These are phyloP conservation scores for Kluyveromyces sp. DNA, from an alignment of 1,139 yeast species.

Conservation along the genomic window DNA sequence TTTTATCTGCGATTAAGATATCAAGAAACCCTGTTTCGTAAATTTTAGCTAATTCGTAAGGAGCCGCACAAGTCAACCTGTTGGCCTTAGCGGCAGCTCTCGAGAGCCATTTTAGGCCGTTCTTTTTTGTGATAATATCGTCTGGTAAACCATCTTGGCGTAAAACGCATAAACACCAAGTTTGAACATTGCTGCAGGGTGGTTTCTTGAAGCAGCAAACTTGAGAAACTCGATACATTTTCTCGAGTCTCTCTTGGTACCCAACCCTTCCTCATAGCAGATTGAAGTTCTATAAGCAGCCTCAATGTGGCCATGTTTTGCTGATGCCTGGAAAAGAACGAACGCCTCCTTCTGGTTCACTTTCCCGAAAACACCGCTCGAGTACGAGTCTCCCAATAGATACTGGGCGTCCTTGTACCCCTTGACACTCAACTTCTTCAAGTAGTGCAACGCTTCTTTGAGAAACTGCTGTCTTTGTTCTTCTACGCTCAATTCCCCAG, in stretches of 20 bases:
- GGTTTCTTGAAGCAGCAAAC: slow-evolving; percentile 85
- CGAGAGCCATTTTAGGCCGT: slow-evolving; percentile 88
- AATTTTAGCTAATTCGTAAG: slow-evolving; percentile 82
- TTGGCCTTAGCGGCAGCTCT: slow-evolving; percentile 81
- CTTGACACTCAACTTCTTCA: slow-evolving; percentile 66
- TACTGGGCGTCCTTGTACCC: slow-evolving; percentile 91
- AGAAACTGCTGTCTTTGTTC: slow-evolving; percentile 40
- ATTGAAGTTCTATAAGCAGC: slow-evolving; percentile 86
- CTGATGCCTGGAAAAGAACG: slow-evolving; percentile 73
- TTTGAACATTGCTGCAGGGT: slow-evolving; percentile 92
- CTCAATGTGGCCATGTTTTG: slow-evolving; percentile 88
- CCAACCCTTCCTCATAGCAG: slow-evolving; percentile 90
- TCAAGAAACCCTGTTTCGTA: slow-evolving; percentile 81
- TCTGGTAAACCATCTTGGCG: slow-evolving; percentile 69
- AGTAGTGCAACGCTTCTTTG: slow-evolving; percentile 67
- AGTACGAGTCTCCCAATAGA: slow-evolving; percentile 76
- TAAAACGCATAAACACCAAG: slow-evolving; percentile 81
- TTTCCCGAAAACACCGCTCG: slow-evolving; percentile 80
- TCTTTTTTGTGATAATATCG: slow-evolving; percentile 62
- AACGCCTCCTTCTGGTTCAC: slow-evolving; percentile 77
- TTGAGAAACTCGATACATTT: slow-evolving; percentile 77
- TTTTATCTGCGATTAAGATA: slow-evolving; percentile 72
- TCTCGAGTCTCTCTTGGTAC: slow-evolving; percentile 82
- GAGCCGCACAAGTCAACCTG: slow-evolving; percentile 84
- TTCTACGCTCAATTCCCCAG: background rate